A percentile compares a stretch with the other conserved stretches of the same genome.
These are phyloP conservation scores for Septoria linicola DNA, from an alignment of 2,329 filamentous ascomycete species.

Conservation along the genomic window DNA sequence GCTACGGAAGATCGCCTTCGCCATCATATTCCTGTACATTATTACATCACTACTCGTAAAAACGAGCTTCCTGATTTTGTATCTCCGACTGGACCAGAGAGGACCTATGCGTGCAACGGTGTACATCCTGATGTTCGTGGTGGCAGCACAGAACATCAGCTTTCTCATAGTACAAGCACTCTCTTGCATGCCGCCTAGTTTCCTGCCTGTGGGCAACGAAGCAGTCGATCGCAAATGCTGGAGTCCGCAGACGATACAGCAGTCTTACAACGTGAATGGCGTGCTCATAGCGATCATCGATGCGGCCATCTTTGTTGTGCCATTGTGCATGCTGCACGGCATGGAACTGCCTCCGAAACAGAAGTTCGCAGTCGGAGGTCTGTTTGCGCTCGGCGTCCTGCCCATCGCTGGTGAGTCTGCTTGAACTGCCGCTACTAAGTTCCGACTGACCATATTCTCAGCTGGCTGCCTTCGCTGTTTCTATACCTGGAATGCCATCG, in stretches of 20 bases:
- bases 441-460: background rate
- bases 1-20: conserved; percentile 17
- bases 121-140: conserved; percentile 14
- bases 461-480: conserved; percentile 21
- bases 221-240: conserved; percentile 9
- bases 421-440: background rate
- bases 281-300: conserved; percentile 13
- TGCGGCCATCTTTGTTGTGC: conserved; percentile 16
- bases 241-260: conserved; percentile 11
- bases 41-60: conserved; percentile 18
- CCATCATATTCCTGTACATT: conserved; percentile 12
- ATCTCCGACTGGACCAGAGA: conserved; percentile 20
- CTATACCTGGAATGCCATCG: conserved; percentile 19
- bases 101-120: conserved; percentile 20
- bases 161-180: conserved; percentile 12
- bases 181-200: conserved; percentile 13
- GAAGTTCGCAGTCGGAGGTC: conserved; percentile 15
- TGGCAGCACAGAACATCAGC: conserved; percentile 9
- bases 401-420: conserved; percentile 17
- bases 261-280: conserved; percentile 17
- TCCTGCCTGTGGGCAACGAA: background rate
- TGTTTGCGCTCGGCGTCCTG: conserved; percentile 20
- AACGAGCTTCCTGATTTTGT: conserved; percentile 19
- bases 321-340: conserved; percentile 19
- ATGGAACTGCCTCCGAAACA: conserved; percentile 14